Percentiles rank a stretch among this genome's conserved stretches.
Evolutionary conservation across 2,329 filamentous ascomycete species (phyloP).

Genomic region (Grosmannia serpens): DNA sequence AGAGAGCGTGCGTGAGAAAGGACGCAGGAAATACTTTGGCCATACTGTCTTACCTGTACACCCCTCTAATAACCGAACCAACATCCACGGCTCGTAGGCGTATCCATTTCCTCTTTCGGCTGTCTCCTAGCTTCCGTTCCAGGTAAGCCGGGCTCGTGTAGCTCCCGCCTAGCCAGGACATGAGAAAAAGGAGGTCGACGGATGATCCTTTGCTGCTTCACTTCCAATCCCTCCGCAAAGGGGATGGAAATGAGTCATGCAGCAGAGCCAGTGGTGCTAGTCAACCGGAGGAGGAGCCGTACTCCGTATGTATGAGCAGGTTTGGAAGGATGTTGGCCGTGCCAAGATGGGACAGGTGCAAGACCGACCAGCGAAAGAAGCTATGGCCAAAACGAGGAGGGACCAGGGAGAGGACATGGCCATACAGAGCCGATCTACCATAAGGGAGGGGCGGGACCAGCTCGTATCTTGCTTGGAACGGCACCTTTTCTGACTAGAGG

Average conservation of each 20-base stretch:
- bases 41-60: neutral
- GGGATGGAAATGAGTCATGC: neutral
- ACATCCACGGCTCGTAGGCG: neutral
- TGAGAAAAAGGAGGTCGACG: neutral
- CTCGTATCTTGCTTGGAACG: neutral
- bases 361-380: neutral
- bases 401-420: neutral
- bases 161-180: conserved; percentile 2
- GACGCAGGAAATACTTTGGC: neutral
- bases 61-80: neutral
- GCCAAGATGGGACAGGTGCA: neutral
- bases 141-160: conserved; percentile 5
- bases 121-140: conserved; percentile 10
- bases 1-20: neutral
- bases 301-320: neutral
- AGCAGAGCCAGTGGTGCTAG: neutral
- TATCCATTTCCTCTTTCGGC: conserved; percentile 6
- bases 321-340: neutral
- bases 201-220: neutral
- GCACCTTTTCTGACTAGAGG: neutral
- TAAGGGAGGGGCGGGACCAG: neutral
- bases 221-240: conserved; percentile 1
- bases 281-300: neutral
- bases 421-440: neutral
- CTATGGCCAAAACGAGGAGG: neutral